Evolutionary conservation across 768 basidiomycete genomes (phyloP).

Genomic region (Trametes punicea): DNA sequence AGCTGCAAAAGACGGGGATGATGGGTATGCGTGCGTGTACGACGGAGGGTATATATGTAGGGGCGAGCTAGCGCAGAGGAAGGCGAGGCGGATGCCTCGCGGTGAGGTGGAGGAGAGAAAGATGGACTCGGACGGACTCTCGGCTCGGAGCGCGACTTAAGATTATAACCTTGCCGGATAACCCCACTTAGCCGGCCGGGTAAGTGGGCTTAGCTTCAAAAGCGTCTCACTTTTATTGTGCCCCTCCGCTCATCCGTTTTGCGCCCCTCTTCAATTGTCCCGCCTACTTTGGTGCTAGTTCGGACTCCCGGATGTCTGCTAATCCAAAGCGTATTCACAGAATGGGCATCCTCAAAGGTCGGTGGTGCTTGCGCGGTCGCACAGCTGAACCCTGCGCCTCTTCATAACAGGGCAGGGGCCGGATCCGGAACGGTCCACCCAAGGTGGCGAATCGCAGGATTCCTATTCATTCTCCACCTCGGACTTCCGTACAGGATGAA

Average conservation of each 20-base stretch:
- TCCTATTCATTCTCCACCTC: neutral
- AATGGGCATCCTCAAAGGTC: neutral
- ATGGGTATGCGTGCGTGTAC: slow-evolving; percentile 1
- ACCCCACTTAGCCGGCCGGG: slow-evolving; percentile 10
- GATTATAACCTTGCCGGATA: slow-evolving; percentile 1
- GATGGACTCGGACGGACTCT: slow-evolving; percentile 4
- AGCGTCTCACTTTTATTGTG: neutral
- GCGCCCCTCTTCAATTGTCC: neutral
- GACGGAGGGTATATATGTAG: slow-evolving; percentile 14
- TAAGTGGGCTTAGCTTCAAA: slow-evolving; percentile 7
- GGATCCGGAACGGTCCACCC: neutral
- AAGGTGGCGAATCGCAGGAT: neutral
- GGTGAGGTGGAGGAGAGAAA: slow-evolving; percentile 17
- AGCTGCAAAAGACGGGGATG: neutral
- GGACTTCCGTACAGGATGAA: neutral
- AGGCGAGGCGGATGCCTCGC: slow-evolving; percentile 17
- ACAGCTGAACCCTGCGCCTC: slow-evolving; percentile 3
- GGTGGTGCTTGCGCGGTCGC: neutral
- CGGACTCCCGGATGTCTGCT: neutral
- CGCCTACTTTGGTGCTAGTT: neutral
- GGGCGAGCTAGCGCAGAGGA: slow-evolving; percentile 13
- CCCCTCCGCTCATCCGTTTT: neutral
- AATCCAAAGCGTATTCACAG: neutral
- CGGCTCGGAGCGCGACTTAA: slow-evolving; percentile 9
- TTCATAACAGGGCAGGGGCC: neutral